Conservation (phyloP, 371 early-diverging fungal genomes). For the Mortierella polycephala region DNA sequence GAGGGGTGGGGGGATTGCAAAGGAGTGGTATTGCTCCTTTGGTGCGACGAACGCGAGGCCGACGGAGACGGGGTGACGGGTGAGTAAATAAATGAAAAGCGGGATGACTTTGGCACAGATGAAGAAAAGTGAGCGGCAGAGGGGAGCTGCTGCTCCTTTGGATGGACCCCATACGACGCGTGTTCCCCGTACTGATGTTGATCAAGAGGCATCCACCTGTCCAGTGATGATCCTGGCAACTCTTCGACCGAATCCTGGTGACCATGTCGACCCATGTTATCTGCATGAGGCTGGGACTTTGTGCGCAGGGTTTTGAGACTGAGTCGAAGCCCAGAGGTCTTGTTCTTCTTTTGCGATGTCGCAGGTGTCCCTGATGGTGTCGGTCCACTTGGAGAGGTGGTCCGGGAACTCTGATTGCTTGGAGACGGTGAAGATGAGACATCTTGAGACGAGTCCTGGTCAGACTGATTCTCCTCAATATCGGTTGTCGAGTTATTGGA, state of each 20-base stretch:
- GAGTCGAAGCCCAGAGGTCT: constrained; percentile 19
- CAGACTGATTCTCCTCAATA: constrained; percentile 34
- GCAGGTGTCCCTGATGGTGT: constrained; percentile 11
- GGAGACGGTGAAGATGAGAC: constrained; percentile 19
- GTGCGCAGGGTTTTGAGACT: constrained; percentile 35
- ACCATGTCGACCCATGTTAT: background rate
- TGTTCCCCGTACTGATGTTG: constrained; percentile 7
- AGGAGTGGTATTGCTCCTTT: constrained; percentile 35
- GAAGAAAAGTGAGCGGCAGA: constrained; percentile 9
- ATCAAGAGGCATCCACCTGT: constrained; percentile 25
- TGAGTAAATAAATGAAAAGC: constrained; percentile 27
- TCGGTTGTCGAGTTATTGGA: constrained; percentile 47
- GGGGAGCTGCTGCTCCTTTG: constrained; percentile 5
- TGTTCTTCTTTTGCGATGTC: constrained; percentile 8
- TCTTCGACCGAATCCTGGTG: constrained; percentile 4
- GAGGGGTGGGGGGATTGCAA: constrained; percentile 13
- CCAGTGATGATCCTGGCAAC: constrained; percentile 11
- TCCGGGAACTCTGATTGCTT: constrained; percentile 30
- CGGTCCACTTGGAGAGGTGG: constrained; percentile 6
- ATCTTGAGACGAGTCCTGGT: constrained; percentile 26
- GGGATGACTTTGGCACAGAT: constrained; percentile 26
- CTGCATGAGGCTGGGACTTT: constrained; percentile 9
- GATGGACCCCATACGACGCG: constrained; percentile 3
- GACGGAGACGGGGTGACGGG: constrained; percentile 27
- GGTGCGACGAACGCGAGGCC: constrained; percentile 27